Evolutionary conservation across 2,329 filamentous ascomycete genomes (phyloP).

Genomic region (Metarhizium album): DNA sequence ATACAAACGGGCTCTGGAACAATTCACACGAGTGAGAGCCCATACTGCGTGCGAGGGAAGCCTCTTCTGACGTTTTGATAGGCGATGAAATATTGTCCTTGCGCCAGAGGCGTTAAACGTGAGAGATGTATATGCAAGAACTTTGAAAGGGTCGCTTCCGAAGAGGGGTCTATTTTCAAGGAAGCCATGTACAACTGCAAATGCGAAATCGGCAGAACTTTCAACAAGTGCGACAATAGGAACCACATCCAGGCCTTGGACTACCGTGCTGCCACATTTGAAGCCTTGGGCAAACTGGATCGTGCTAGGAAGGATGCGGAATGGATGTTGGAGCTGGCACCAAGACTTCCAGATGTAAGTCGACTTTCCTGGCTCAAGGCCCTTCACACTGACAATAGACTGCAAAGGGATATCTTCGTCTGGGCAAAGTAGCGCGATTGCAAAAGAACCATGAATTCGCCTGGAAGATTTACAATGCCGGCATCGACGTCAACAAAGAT

Average conservation of each 20-base stretch:
- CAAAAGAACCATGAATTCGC: constrained; percentile 27
- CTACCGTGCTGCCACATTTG: constrained; percentile 29
- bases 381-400: background rate
- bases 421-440: constrained; percentile 28
- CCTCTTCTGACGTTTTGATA: constrained; percentile 8
- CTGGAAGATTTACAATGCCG: constrained; percentile 29
- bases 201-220: constrained; percentile 25
- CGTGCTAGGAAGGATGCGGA: constrained; percentile 29
- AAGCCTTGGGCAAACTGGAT: constrained; percentile 25
- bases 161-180: constrained; percentile 27
- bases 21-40: constrained; percentile 24
- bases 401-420: constrained; percentile 29
- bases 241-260: constrained; percentile 30
- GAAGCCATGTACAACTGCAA: constrained; percentile 30
- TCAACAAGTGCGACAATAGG: constrained; percentile 27
- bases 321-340: constrained; percentile 32
- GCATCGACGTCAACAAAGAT: constrained; percentile 22
- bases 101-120: constrained; percentile 22
- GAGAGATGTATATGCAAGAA: constrained; percentile 29
- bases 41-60: background rate
- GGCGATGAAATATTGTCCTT: constrained; percentile 27
- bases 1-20: constrained; percentile 24
- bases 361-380: background rate
- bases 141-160: constrained; percentile 22
- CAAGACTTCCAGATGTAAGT: constrained; percentile 27